Conservation (phyloP, 441 rosid genomes). For the Mallotus repandus region DNA sequence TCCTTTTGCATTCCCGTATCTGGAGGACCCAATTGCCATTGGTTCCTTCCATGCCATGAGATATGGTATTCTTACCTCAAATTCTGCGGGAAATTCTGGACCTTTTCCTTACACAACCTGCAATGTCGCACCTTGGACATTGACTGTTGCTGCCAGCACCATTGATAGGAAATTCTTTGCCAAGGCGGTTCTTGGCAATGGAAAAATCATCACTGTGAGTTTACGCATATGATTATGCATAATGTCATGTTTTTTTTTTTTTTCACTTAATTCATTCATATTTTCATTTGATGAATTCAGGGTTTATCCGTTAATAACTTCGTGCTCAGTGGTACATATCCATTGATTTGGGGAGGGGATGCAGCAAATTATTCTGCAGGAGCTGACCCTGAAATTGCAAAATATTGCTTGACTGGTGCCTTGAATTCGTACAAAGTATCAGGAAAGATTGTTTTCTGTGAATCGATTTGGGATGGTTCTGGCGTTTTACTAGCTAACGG, state of each 20-base stretch:
- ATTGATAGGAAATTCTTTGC: constrained; percentile 77
- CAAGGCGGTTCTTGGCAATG: constrained; percentile 57
- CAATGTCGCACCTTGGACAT: constrained; percentile 70
- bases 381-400: constrained; percentile 23
- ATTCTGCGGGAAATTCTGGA: constrained; percentile 81
- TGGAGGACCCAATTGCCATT: constrained; percentile 61
- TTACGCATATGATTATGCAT: neutral
- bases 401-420: constrained; percentile 24
- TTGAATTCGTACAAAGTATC: constrained; percentile 37
- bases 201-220: constrained; percentile 53
- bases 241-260: neutral
- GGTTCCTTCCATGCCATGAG: constrained; percentile 77
- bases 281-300: constrained; percentile 11
- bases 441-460: constrained; percentile 68
- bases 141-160: constrained; percentile 85
- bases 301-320: constrained; percentile 50
- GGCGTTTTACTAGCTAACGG: constrained; percentile 24
- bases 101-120: constrained; percentile 48
- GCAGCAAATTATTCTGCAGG: constrained; percentile 45
- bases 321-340: constrained; percentile 33
- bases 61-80: constrained; percentile 58
- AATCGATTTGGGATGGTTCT: constrained; percentile 28
- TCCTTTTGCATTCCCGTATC: constrained; percentile 21
- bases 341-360: constrained; percentile 50
- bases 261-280: neutral